phyloP scores from a whole-genome alignment of 495 filamentous ascomycete species.

The Podospora pseudocomata region DNA sequence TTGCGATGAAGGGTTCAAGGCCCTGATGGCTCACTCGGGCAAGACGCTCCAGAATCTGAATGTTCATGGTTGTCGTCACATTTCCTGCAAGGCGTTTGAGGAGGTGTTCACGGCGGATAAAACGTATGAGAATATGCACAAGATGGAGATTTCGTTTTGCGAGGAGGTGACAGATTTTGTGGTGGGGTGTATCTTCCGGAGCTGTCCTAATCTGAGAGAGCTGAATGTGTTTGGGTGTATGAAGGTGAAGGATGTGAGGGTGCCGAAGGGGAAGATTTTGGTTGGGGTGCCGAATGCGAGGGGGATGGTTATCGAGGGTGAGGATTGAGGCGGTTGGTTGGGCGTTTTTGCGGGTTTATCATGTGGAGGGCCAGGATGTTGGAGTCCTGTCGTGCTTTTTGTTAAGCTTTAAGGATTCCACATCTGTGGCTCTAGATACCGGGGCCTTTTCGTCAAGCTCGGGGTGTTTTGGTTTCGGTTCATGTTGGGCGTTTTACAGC shows the following conservation, averaged over 20 bases:
- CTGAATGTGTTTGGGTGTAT: conserved; percentile 83
- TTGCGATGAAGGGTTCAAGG: conserved; percentile 66
- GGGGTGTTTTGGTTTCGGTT: neutral
- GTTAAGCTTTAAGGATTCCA: no score
- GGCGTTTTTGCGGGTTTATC: neutral
- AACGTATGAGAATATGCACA: conserved; percentile 59
- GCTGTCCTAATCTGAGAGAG: conserved; percentile 68
- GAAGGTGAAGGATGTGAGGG: conserved; percentile 63
- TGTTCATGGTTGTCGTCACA: conserved; percentile 74
- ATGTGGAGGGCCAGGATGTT: no score
- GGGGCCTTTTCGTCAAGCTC: no score
- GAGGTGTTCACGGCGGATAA: conserved; percentile 60
- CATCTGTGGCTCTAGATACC: no score
- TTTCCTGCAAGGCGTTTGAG: conserved; percentile 63
- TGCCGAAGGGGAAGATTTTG: conserved; percentile 69
- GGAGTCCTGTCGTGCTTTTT: no score
- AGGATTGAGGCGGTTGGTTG: conserved; percentile 14
- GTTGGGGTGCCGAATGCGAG: conserved; percentile 71
- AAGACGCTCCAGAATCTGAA: conserved; percentile 58
- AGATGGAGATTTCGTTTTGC: conserved; percentile 77
- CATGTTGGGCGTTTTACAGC: no score
- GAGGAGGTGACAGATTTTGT: conserved; percentile 69
- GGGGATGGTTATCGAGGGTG: conserved; percentile 51
- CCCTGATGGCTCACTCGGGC: conserved; percentile 83
- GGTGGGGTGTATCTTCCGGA: conserved; percentile 66